Evolutionary conservation across 108 stramenopile species (phyloP), one percentile per base, ranked within the genome.

Genomic region (Chaetoceros muelleri): DNA sequence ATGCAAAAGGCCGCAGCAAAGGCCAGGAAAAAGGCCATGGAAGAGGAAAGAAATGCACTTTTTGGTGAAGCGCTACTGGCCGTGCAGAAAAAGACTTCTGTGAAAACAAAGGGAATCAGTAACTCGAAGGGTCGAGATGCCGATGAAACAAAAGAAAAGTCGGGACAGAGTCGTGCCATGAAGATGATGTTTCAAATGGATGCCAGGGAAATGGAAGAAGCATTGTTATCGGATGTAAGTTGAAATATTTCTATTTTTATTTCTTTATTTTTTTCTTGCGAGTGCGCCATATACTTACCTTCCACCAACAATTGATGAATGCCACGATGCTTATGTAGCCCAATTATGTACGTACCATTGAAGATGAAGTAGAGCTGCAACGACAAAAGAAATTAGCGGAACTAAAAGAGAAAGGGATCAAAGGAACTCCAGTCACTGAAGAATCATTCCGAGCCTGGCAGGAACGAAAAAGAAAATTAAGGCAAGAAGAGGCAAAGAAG

Each of bases 131-230:
- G 91, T 2, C 63, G 91, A 10, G 91, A 93, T 81, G 78, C 71
- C 40, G 49, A 51, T 24, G 49, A 51, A 10, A 5, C 23, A 51
- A 26, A 26, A 16, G 34, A 2, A 53, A 61, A 61, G 27, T 19
- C 61, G 3, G 78, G 74, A 16, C 63, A 62, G 24, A 65, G 63
- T 46, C 55, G 71, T 1, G 78, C 78, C 1, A 87, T 94, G 86
- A 87, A 94, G 48, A 77, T 87, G 80, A 94, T 94, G 92, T 90
- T 67, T 64, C 84, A 87, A 66, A 81, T 84, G 80, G 82, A 84
- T 60, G 82, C 91, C 1, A 60, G 86, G 59, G 92, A 94, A 73
- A 85, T 94, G 88, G 81, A 80, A 52, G 84, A 84, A 18, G 74
- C 64, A 64, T 58, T 90, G 20, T 78, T 65, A 60, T 85, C 89